Evolutionary conservation across 108 stramenopile genomes (phyloP), one percentile per base, ranked within the genome.

Genomic region (Pseudonitzschia multiseries): DNA sequence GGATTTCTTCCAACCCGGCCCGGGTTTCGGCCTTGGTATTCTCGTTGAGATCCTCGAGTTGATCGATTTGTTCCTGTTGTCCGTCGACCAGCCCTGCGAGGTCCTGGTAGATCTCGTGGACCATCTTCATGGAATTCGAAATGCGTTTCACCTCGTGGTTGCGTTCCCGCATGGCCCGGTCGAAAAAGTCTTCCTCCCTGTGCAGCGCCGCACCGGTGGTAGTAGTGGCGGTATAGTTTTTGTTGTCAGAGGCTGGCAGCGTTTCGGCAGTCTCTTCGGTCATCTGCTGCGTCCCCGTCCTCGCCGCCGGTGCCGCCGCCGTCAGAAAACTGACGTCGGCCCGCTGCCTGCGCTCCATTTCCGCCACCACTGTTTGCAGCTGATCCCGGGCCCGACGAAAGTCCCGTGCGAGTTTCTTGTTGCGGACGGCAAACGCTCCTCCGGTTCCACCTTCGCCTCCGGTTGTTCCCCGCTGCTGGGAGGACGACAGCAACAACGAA

Each of bases 21-120:
- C 59, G 62, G 21, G 87, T 87, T 68, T 88, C 81, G 27, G 79
- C 74, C 60, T 92, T 86, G 32, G 84, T 54, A 46, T 81, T 64
- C 71, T 88, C 87, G 74, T 83, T 80, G 57, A 73, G 66, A 44
- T 84, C 84, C 51, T 84, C 91, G 31, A 92, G 68, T 29, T 75
- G 57, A 77, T 93, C 92, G 63, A 93, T 87, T 21, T 89, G 86
- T 36, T 87, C 88, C 68, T 93, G 92, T 69, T 93, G 92, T n/a
- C 68, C 71, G 54, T 87, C 89, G 32, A 93, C 92, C 59, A 93
- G 22, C 22, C 75, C 77, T 0, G 87, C 92, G 54, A 93, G 69
- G 68, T 93, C 87, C 78, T 82, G 43, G 46, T 78, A 78, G 22
- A 78, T 78, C 9, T 62, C 62, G 57, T 78, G 66, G 0, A 78